Evolutionary conservation across 1,139 yeast genomes (phyloP).

Genomic region (Magnusiomyces tetraspermus): DNA sequence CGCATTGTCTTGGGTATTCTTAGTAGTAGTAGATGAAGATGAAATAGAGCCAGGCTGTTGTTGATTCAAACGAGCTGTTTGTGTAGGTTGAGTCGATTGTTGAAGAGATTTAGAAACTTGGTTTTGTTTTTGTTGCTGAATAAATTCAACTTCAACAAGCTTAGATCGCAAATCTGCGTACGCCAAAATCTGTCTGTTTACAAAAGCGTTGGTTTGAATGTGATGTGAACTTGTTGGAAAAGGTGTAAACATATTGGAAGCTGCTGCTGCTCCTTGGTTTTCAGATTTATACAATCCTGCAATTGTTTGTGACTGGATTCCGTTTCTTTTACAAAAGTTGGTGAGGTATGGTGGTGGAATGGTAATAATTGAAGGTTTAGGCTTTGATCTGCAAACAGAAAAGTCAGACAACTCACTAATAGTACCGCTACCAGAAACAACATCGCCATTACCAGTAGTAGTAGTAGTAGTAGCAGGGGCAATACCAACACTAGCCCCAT

Average conservation of each 20-base stretch:
- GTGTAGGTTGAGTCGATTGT: no score
- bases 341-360: constrained; percentile 2
- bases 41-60: no score
- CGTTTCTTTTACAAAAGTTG: constrained; percentile 5
- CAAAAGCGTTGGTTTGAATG: neutral
- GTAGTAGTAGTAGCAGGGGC: no score
- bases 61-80: no score
- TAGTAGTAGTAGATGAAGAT: no score
- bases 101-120: no score
- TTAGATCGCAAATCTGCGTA: neutral
- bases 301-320: constrained; percentile 2
- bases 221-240: neutral
- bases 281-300: neutral
- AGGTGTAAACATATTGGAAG: no score
- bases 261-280: no score
- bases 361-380: neutral
- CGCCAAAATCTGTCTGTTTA: neutral
- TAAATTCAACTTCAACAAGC: constrained; percentile 4
- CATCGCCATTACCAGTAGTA: no score
- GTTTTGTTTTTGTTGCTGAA: constrained; percentile 2
- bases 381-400: neutral
- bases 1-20: neutral
- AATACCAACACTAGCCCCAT: no score
- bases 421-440: no score
- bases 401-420: no score